phyloP scores from a whole-genome alignment of 805 yeast genomes.

The Starmerella ratchasimensis region DNA sequence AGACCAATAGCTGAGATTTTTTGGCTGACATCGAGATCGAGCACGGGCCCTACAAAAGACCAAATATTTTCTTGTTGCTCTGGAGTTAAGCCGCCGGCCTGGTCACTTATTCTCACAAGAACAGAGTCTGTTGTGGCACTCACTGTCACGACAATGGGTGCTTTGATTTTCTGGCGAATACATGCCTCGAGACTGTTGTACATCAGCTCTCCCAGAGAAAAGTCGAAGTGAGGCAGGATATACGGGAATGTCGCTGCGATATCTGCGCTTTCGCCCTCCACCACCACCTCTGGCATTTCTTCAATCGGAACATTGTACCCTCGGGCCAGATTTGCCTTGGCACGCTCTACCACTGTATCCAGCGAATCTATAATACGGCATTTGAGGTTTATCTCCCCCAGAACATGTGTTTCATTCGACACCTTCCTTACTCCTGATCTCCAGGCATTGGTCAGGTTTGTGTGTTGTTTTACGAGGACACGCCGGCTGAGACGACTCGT shows the following conservation, averaged over 20 bases:
- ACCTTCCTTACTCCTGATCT: slow-evolving; percentile 23
- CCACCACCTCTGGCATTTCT: slow-evolving; percentile 55
- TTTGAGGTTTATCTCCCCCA: slow-evolving; percentile 68
- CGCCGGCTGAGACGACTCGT: slow-evolving; percentile 82
- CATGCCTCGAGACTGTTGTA: slow-evolving; percentile 80
- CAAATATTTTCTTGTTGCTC: slow-evolving; percentile 51
- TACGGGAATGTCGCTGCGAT: slow-evolving; percentile 54
- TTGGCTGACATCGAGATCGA: slow-evolving; percentile 1
- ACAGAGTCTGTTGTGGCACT: slow-evolving; percentile 53
- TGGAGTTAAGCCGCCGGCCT: slow-evolving; percentile 72
- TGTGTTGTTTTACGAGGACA: slow-evolving; percentile 82
- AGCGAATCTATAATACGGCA: slow-evolving; percentile 44
- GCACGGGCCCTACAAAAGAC: slow-evolving; percentile 52
- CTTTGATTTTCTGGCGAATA: slow-evolving; percentile 33
- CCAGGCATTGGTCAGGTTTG: slow-evolving; percentile 56
- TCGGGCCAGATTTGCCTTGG: slow-evolving; percentile 26
- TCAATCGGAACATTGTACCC: slow-evolving; percentile 22
- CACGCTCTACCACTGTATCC: slow-evolving; percentile 16
- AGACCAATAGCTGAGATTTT: slow-evolving; percentile 14
- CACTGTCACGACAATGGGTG: slow-evolving; percentile 63
- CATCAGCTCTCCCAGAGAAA: slow-evolving; percentile 72
- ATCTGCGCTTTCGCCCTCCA: slow-evolving; percentile 46
- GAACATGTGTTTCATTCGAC: slow-evolving; percentile 15
- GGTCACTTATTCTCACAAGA: slow-evolving; percentile 68
- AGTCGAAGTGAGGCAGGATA: slow-evolving; percentile 73